Percentiles rank a stretch among this genome's conserved stretches.
Conservation (phyloP, 2,329 filamentous ascomycete genomes). For the Rutstroemia sp. region DNA sequence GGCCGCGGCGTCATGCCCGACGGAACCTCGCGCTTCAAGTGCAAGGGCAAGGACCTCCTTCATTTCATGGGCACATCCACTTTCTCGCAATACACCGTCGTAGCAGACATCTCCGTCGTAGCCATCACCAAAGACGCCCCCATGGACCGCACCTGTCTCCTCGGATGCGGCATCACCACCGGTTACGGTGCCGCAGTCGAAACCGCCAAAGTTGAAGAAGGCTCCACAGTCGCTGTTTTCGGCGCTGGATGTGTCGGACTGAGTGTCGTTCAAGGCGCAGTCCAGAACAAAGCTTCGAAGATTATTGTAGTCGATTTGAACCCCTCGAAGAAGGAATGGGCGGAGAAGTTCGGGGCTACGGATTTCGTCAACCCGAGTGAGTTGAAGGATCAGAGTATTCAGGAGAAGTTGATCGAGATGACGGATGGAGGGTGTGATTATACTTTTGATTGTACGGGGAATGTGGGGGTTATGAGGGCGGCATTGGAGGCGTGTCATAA, state of each 20-base stretch:
- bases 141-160: slow-evolving; percentile 91
- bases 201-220: slow-evolving; percentile 86
- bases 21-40: slow-evolving; percentile 88
- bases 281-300: slow-evolving; percentile 41
- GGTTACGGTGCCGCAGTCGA: slow-evolving; percentile 94
- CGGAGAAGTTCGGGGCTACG: slow-evolving; percentile 89
- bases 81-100: slow-evolving; percentile 97
- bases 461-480: slow-evolving; percentile 90
- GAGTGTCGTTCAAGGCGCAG: slow-evolving; percentile 88
- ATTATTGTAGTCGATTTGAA: slow-evolving; percentile 71
- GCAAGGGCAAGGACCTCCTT: slow-evolving; percentile 88
- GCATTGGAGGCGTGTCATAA: slow-evolving; percentile 98
- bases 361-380: slow-evolving; percentile 93
- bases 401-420: slow-evolving; percentile 92
- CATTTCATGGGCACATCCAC: slow-evolving; percentile 99
- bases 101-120: slow-evolving; percentile 97
- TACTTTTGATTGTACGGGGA: slow-evolving; percentile 98
- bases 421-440: slow-evolving; percentile 98
- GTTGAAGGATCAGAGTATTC: slow-evolving; percentile 70
- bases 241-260: slow-evolving; percentile 94
- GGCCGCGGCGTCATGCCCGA: slow-evolving; percentile 96
- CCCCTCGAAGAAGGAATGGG: slow-evolving; percentile 83
- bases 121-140: slow-evolving; percentile 83
- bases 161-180: slow-evolving; percentile 97
- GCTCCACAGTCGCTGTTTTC: slow-evolving; percentile 84